A percentile compares a stretch with the other conserved stretches of the same genome.
Conservation (phyloP, 2,329 filamentous ascomycete species). For the Arthrobotrys conoides region DNA sequence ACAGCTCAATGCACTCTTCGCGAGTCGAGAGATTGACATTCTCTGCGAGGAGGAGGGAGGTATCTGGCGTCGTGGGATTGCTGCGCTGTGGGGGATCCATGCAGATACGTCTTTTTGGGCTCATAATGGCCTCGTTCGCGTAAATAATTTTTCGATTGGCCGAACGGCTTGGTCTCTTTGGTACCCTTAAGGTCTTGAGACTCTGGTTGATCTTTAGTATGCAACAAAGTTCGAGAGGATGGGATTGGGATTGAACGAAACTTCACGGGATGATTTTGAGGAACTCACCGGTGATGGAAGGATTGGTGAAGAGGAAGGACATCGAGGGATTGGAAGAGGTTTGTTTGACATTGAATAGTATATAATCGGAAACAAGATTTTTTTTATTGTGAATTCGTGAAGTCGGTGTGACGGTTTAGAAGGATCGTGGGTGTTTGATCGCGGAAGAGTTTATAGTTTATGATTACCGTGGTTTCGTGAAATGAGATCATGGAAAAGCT, state of each 20-base stretch:
- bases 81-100: constrained; percentile 5
- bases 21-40: constrained; percentile 1
- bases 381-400: not conserved
- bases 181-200: not conserved
- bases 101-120: constrained; percentile 1
- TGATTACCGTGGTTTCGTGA: not conserved
- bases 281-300: not conserved
- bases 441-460: not conserved
- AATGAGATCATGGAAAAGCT: not conserved
- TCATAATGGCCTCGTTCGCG: not conserved
- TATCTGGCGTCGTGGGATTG: constrained; percentile 11
- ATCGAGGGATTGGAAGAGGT: not conserved
- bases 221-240: not conserved
- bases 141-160: not conserved
- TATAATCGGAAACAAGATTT: not conserved
- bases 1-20: constrained; percentile 45
- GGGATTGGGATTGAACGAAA: not conserved
- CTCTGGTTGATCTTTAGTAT: not conserved
- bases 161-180: not conserved
- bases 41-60: not conserved
- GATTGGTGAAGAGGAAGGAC: not conserved
- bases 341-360: not conserved
- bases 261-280: not conserved
- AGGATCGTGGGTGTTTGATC: not conserved
- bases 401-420: not conserved